A percentile compares a stretch with the other conserved stretches of the same genome.
Conservation (phyloP, 345 rosid genomes). For the Eucalyptus tenuipes region DNA sequence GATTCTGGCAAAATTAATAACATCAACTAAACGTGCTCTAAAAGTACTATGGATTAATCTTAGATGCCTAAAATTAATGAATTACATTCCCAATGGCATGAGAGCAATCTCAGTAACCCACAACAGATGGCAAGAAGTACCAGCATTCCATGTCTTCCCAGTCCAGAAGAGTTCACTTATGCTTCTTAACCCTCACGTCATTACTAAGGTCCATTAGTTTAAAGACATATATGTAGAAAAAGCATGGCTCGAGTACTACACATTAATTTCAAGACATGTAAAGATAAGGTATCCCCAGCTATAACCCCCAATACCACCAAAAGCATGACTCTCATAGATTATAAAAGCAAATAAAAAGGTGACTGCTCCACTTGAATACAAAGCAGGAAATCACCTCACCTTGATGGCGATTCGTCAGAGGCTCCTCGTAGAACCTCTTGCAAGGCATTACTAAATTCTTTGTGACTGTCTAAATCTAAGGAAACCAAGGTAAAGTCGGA, state of each 20-base stretch:
- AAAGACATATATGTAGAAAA: not conserved
- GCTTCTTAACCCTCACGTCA: not conserved
- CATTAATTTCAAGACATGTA: not conserved
- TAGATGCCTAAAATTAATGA: not conserved
- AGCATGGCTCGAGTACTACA: not conserved
- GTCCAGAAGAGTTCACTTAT: not conserved
- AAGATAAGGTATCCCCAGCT: not conserved
- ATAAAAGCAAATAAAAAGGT: not conserved
- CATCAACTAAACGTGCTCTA: not conserved
- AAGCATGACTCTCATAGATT: not conserved
- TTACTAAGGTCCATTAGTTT: not conserved
- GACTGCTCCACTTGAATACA: not conserved
- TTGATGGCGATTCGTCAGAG: slow-evolving; percentile 34
- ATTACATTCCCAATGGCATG: not conserved
- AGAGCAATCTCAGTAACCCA: not conserved
- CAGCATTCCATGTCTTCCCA: not conserved
- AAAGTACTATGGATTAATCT: not conserved
- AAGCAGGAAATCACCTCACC: slow-evolving; percentile 24
- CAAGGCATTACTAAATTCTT: slow-evolving; percentile 36
- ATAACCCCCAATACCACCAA: not conserved
- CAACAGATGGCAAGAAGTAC: not conserved
- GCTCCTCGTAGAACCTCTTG: slow-evolving; percentile 48
- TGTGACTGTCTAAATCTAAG: slow-evolving; percentile 48
- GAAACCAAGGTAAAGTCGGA: slow-evolving; percentile 41
- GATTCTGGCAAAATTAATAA: not conserved